Percentiles rank a stretch among this genome's conserved stretches.
Evolutionary conservation across 176 grass and related monocot genomes (phyloP).

Genomic region (Oryza glaberrima): DNA sequence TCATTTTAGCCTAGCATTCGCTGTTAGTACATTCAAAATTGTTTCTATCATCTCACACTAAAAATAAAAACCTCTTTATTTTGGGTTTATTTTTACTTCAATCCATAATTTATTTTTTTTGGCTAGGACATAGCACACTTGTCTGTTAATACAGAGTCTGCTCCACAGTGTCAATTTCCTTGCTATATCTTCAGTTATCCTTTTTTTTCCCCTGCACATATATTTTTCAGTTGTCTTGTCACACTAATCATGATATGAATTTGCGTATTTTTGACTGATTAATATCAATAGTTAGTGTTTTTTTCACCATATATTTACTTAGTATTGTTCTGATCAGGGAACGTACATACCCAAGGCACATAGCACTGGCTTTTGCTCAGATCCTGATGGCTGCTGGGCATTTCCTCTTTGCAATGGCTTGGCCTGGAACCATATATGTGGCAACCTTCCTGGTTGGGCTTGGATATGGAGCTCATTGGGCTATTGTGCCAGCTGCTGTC

Average conservation of each 20-base stretch:
- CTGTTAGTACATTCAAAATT: not conserved
- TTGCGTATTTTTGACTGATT: slow-evolving; percentile 28
- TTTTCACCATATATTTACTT: slow-evolving; percentile 11
- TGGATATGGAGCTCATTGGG: slow-evolving; percentile 87
- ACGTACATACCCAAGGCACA: slow-evolving; percentile 68
- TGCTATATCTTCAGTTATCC: slow-evolving; percentile 20
- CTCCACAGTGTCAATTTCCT: slow-evolving; percentile 19
- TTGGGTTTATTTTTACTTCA: not conserved
- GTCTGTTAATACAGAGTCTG: not conserved
- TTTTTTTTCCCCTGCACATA: not conserved
- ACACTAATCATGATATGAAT: not conserved
- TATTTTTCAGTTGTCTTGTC: too few species aligned
- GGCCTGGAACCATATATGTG: slow-evolving; percentile 87
- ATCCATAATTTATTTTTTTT: slow-evolving; percentile 13
- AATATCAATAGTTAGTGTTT: not conserved
- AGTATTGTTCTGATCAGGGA: slow-evolving; percentile 58
- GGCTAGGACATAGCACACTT: not conserved
- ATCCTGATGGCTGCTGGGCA: slow-evolving; percentile 69
- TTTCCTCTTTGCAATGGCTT: slow-evolving; percentile 90
- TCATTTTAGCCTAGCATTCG: slow-evolving; percentile 3
- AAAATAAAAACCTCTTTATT: not conserved
- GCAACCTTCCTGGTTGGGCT: slow-evolving; percentile 79
- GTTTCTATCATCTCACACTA: not conserved
- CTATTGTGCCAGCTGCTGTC: slow-evolving; percentile 69
- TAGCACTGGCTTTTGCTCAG: slow-evolving; percentile 67